Evolutionary conservation across 1,284 basidiomycete genomes (phyloP), one percentile per base, ranked within the genome.

Genomic region (Leccinum olivaceoglutinosum): DNA sequence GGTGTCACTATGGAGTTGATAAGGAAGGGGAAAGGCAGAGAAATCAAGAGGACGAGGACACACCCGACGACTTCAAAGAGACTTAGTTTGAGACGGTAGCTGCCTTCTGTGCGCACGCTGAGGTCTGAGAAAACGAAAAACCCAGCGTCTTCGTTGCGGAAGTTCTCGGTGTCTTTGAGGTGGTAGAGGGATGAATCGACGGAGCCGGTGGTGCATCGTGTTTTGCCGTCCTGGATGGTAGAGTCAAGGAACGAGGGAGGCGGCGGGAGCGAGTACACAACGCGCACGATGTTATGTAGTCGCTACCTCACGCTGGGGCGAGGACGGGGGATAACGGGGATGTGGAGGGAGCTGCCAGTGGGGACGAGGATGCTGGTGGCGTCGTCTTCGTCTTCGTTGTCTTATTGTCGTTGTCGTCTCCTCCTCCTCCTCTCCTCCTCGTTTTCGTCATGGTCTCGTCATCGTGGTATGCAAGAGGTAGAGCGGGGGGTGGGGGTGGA

Each of bases 181-280:
- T 97, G 94, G 74, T 97, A 98, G n/a, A 98, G 80, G 5, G 90
- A 93, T 0, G 93, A 94, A 2, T 98, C 96, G 57, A 94, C 92
- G 3, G 87, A 92, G 56, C 94, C 94, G 0, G 92, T 94, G 2
- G 94, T 90, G 77, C 90, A 94, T 34, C 92, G 81, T 51, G 91
- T 96, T 71, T 92, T 90, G n/a, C 93, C 93, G 69, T 96, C 94
- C 82, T 87, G 59, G 11, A 11, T 36, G 4, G 11, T 6, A 12
- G 64, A 39, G 44, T 25, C 29, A 16, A 16, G 29, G 25, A n/a
- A 38, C 53, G 4, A 62, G 58, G 60, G 61, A 55, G 10, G 59
- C 12, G 60, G 18, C 60, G 21, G 21, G 21, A 25, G 21, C 21
- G 21, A 25, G 21, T 25, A 25, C 21, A 25, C 21, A 25, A 25